Percentiles rank a stretch among this genome's conserved stretches.
These are phyloP conservation scores for Leccinum uliginosum DNA, from an alignment of 768 basidiomycete genomes.

Conservation along the genomic window DNA sequence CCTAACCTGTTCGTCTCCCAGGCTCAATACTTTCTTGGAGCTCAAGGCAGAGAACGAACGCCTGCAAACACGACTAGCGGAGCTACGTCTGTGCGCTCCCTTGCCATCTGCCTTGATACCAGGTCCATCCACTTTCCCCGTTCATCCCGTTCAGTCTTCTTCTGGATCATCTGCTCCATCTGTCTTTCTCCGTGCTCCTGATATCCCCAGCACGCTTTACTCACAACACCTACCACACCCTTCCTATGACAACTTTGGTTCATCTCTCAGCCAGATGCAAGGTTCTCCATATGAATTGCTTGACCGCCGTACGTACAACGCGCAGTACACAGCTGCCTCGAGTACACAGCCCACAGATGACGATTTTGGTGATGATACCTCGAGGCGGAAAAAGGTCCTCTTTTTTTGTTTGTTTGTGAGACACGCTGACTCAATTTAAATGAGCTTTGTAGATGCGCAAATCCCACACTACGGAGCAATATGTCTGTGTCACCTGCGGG, in stretches of 20 bases:
- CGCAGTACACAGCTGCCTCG: slow-evolving; percentile 12
- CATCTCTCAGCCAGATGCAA: slow-evolving; percentile 9
- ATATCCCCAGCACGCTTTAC: slow-evolving; percentile 13
- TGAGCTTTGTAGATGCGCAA: slow-evolving; percentile 31
- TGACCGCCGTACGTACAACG: slow-evolving; percentile 12
- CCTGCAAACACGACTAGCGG: slow-evolving; percentile 56
- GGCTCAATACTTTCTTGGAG: slow-evolving; percentile 73
- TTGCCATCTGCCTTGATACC: slow-evolving; percentile 14
- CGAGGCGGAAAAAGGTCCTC: slow-evolving; percentile 63
- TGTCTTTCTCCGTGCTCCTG: slow-evolving; percentile 6
- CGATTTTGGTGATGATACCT: slow-evolving; percentile 46
- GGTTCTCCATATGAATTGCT: slow-evolving; percentile 19
- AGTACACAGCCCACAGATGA: slow-evolving; percentile 29
- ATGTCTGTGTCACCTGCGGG: slow-evolving; percentile 91
- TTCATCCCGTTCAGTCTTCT: slow-evolving; percentile 24
- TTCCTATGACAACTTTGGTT: slow-evolving; percentile 16
- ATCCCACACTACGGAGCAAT: slow-evolving; percentile 51
- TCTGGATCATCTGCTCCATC: slow-evolving; percentile 20
- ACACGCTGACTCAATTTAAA: slow-evolving; percentile 3
- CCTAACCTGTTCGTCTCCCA: slow-evolving; percentile 25
- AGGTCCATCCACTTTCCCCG: slow-evolving; percentile 22
- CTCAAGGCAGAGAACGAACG: slow-evolving; percentile 86
- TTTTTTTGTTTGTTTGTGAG: not conserved
- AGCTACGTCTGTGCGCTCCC: slow-evolving; percentile 32
- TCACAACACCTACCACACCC: slow-evolving; percentile 9